These are phyloP conservation scores for Thamnidium elegans DNA, from an alignment of 192 early-diverging fungal genomes.

Conservation along the genomic window DNA sequence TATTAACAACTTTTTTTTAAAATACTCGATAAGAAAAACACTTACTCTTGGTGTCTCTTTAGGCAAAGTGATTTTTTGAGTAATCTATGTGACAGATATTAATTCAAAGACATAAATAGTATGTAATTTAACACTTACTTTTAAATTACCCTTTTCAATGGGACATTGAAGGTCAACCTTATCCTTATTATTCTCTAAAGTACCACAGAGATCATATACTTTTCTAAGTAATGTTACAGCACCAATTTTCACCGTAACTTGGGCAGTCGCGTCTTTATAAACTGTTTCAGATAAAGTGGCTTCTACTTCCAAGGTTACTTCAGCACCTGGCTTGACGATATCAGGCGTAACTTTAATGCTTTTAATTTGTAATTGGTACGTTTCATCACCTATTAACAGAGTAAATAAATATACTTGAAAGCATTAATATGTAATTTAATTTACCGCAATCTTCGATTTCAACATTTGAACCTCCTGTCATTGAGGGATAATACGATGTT, in stretches of 20 bases:
- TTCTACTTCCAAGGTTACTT: no score
- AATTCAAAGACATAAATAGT: not conserved
- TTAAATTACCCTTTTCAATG: not conserved
- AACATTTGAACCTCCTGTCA: no score
- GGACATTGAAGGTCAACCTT: constrained; percentile 1
- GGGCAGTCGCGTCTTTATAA: not conserved
- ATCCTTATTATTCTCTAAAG: not conserved
- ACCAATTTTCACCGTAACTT: constrained; percentile 5
- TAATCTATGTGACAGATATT: not conserved
- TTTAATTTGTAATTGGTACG: not conserved
- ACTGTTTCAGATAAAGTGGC: not conserved
- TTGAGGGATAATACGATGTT: no score
- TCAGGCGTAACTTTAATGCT: not conserved
- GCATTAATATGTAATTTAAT: no score
- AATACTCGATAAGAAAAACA: not conserved
- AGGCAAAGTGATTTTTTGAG: constrained; percentile 4
- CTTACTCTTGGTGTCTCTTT: constrained; percentile 7
- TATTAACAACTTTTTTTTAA: not conserved
- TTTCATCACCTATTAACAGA: no score
- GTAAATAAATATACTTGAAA: no score
- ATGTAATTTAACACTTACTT: not conserved
- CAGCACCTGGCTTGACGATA: not conserved
- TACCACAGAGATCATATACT: not conserved
- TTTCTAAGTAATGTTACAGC: not conserved
- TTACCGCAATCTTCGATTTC: no score